Evolutionary conservation across 805 yeast species (phyloP).

Genomic region (Tetrapisispora taiwanensis): DNA sequence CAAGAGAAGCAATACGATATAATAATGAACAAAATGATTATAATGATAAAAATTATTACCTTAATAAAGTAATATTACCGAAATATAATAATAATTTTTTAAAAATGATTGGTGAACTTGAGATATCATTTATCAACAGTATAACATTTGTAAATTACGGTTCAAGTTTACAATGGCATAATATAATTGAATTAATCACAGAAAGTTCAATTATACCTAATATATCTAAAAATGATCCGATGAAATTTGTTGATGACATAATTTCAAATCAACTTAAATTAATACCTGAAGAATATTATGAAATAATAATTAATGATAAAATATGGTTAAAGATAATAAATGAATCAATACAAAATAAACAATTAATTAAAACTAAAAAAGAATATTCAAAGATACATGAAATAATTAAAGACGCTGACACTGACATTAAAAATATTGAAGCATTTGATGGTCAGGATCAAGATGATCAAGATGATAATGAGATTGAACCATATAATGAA

Average conservation of each 20-base stretch:
- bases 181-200: conserved; percentile 34
- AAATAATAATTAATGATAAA: conserved; percentile 13
- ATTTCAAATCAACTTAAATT: conserved; percentile 13
- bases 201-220: conserved; percentile 10
- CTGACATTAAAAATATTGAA: not conserved
- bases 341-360: conserved; percentile 8
- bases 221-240: not conserved
- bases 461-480: conserved; percentile 1
- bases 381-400: no score
- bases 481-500: not conserved
- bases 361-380: not conserved
- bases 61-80: conserved; percentile 29
- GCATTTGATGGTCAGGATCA: conserved; percentile 2
- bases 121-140: conserved; percentile 40
- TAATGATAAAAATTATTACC: conserved; percentile 54
- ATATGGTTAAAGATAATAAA: conserved; percentile 14
- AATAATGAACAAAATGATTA: conserved; percentile 37
- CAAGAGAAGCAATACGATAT: conserved; percentile 21
- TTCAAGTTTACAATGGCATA: conserved; percentile 56
- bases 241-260: conserved; percentile 10
- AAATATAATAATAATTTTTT: conserved; percentile 22
- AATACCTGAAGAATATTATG: conserved; percentile 20
- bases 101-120: conserved; percentile 42
- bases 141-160: conserved; percentile 52
- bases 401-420: not conserved